Evolutionary conservation across 2,329 filamentous ascomycete species (phyloP).

Genomic region (Colletotrichum falcatum): DNA sequence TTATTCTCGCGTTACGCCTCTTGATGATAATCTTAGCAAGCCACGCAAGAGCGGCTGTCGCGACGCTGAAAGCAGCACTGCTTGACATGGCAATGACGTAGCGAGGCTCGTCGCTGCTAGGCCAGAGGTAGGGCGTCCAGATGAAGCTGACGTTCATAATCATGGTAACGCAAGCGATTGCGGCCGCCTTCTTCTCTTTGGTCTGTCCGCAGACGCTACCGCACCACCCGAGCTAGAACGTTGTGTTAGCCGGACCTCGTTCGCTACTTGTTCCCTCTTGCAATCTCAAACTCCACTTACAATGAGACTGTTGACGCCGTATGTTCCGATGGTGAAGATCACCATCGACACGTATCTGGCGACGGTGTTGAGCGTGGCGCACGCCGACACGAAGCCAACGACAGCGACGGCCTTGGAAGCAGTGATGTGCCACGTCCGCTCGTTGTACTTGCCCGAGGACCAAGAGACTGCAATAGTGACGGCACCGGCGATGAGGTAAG

Average conservation of each 20-base stretch:
- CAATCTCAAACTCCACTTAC: constrained; percentile 19
- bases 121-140: constrained; percentile 58
- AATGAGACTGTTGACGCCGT: constrained; percentile 53
- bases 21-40: constrained; percentile 52
- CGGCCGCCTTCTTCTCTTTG: constrained; percentile 57
- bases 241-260: constrained; percentile 36
- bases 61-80: constrained; percentile 51
- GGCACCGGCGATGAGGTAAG: constrained; percentile 48
- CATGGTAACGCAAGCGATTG: constrained; percentile 48
- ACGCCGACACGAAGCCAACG: constrained; percentile 52
- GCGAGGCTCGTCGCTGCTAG: constrained; percentile 52
- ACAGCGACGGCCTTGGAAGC: constrained; percentile 54
- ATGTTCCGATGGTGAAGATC: constrained; percentile 47
- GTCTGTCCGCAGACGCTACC: constrained; percentile 55
- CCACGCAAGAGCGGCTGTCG: constrained; percentile 53
- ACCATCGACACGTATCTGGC: constrained; percentile 48
- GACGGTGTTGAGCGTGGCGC: constrained; percentile 44
- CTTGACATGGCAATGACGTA: constrained; percentile 54
- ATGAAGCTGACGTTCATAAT: constrained; percentile 50
- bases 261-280: constrained; percentile 6
- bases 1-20: constrained; percentile 50
- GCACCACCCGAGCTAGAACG: constrained; percentile 48
- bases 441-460: constrained; percentile 55
- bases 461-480: constrained; percentile 45
- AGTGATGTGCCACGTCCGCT: constrained; percentile 58